Conservation (phyloP, 805 yeast genomes). For the Maudiozyma pseudohumilis region DNA sequence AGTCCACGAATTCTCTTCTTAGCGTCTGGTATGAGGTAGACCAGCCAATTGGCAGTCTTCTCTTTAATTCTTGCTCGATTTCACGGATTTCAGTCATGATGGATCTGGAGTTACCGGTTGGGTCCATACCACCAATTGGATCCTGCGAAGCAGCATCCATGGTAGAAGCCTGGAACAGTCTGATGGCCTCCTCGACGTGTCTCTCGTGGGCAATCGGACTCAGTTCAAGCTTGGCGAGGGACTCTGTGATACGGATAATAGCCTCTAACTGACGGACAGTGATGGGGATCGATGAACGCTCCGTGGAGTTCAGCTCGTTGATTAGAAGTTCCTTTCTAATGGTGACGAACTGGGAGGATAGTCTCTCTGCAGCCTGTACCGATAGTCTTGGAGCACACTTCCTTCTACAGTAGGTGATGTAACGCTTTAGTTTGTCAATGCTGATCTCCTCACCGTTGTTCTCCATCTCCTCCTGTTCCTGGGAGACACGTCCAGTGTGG, state of each 20-base stretch:
- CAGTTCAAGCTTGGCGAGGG: conserved; percentile 77
- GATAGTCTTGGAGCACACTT: conserved; percentile 90
- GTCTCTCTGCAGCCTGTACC: conserved; percentile 78
- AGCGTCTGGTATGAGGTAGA: conserved; percentile 80
- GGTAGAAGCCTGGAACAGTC: conserved; percentile 92
- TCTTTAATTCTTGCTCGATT: conserved; percentile 76
- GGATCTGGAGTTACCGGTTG: conserved; percentile 45
- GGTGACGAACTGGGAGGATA: conserved; percentile 85
- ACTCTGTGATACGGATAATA: conserved; percentile 87
- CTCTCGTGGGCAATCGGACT: conserved; percentile 76
- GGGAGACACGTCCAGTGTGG: conserved; percentile 63
- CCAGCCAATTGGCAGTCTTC: conserved; percentile 94
- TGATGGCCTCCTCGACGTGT: conserved; percentile 92
- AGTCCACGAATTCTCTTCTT: conserved; percentile 69
- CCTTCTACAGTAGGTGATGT: conserved; percentile 79
- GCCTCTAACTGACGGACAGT: conserved; percentile 98
- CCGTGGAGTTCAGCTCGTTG: conserved; percentile 72
- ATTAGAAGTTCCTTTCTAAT: conserved; percentile 76
- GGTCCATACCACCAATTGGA: conserved; percentile 39
- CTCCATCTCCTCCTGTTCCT: conserved; percentile 39
- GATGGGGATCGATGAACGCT: conserved; percentile 90
- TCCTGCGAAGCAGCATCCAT: conserved; percentile 75
- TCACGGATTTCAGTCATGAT: conserved; percentile 60
- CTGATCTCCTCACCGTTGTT: conserved; percentile 70
- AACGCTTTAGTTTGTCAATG: conserved; percentile 81